Percentiles rank a stretch among this genome's conserved stretches.
Conservation (phyloP, 2,329 filamentous ascomycete species). For the Cylindrodendrum hubeiense region DNA sequence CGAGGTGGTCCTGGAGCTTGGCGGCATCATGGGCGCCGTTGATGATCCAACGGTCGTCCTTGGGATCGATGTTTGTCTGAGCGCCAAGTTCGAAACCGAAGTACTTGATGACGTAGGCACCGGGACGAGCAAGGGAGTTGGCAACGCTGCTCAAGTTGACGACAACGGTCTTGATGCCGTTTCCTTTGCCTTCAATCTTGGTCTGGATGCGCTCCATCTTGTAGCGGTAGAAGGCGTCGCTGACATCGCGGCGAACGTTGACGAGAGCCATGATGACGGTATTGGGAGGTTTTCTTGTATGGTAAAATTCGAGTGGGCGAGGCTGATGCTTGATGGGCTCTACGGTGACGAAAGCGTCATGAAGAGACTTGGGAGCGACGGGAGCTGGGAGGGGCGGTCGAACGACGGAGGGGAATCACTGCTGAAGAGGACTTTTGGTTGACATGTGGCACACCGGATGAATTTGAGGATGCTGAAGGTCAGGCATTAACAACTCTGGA, state of each 20-base stretch:
- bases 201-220: slow-evolving; percentile 99
- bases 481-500: slow-evolving; percentile 68
- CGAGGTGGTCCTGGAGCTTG: slow-evolving; percentile 98
- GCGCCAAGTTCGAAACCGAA: slow-evolving; percentile 99
- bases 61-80: slow-evolving; percentile 97
- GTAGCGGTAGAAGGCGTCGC: slow-evolving; percentile 99
- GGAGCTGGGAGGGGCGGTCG: slow-evolving; percentile 52
- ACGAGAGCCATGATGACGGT: slow-evolving; percentile 90
- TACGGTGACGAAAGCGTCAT: slow-evolving; percentile 53
- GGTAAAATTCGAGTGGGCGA: slow-evolving; percentile 31
- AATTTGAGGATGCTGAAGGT: slow-evolving; percentile 61
- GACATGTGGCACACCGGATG: slow-evolving; percentile 67
- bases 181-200: slow-evolving; percentile 99
- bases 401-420: slow-evolving; percentile 64
- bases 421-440: slow-evolving; percentile 64
- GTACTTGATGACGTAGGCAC: slow-evolving; percentile 98
- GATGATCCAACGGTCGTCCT: slow-evolving; percentile 99
- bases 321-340: slow-evolving; percentile 31
- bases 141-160: slow-evolving; percentile 97
- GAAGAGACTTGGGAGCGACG: slow-evolving; percentile 51
- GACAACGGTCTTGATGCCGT: slow-evolving; percentile 98
- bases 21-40: slow-evolving; percentile 95
- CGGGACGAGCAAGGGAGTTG: slow-evolving; percentile 89
- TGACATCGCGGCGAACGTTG: slow-evolving; percentile 98
- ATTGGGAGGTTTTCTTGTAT: slow-evolving; percentile 32